Conservation (phyloP, 2,329 filamentous ascomycete species). For the Macroventuria anomochaeta region DNA sequence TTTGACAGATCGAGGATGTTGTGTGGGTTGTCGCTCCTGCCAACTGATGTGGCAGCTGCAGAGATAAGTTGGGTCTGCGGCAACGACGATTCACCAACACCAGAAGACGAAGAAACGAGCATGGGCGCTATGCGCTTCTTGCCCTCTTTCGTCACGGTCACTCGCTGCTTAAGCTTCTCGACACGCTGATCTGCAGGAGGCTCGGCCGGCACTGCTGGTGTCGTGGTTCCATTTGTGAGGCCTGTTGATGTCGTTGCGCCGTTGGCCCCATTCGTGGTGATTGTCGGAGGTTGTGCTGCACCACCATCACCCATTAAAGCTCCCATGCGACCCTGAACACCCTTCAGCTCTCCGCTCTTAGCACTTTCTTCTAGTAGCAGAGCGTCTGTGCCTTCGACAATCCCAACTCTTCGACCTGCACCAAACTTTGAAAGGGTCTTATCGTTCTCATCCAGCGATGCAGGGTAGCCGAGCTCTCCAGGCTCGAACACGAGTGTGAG, state of each 20-base stretch:
- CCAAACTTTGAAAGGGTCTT: constrained; percentile 93
- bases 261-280: constrained; percentile 62
- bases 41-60: constrained; percentile 66
- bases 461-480: constrained; percentile 89
- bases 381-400: constrained; percentile 90
- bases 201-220: constrained; percentile 42
- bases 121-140: constrained; percentile 95
- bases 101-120: constrained; percentile 83
- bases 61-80: constrained; percentile 89
- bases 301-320: constrained; percentile 90
- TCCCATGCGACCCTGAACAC: constrained; percentile 94
- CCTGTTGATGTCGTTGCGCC: constrained; percentile 45
- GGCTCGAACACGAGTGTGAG: constrained; percentile 80
- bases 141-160: constrained; percentile 94
- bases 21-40: constrained; percentile 75
- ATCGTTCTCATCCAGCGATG: constrained; percentile 85
- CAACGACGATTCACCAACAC: constrained; percentile 83
- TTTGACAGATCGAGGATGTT: constrained; percentile 89
- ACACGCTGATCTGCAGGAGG: constrained; percentile 61
- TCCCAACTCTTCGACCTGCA: constrained; percentile 84
- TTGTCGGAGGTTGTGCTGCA: constrained; percentile 55
- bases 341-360: constrained; percentile 87
- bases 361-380: constrained; percentile 87
- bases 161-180: constrained; percentile 82
- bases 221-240: constrained; percentile 54